phyloP scores from a whole-genome alignment of 2,329 filamentous ascomycete species.

The Macroventuria anomochaeta region DNA sequence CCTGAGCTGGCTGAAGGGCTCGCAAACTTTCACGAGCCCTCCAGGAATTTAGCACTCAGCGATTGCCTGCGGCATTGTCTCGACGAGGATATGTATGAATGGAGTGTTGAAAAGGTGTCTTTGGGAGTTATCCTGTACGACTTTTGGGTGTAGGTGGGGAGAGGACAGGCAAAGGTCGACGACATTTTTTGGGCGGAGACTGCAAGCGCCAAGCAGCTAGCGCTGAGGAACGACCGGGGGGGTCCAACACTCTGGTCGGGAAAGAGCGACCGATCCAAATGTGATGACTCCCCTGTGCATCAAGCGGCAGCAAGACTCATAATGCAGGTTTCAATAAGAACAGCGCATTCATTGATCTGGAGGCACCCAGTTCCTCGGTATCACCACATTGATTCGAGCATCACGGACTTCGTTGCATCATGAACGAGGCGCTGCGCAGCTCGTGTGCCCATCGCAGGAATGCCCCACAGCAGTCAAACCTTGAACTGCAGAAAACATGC shows the following conservation, averaged over 20 bases:
- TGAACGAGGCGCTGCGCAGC: conserved; percentile 19
- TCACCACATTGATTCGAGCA: conserved; percentile 8
- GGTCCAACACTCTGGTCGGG: conserved; percentile 20
- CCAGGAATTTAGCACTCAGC: conserved; percentile 83
- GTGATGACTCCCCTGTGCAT: conserved; percentile 32
- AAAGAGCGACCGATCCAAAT: conserved; percentile 14
- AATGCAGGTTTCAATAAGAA: conserved; percentile 14
- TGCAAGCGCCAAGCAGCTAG: conserved; percentile 30
- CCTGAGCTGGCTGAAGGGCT: conserved; percentile 81
- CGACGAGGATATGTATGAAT: conserved; percentile 50
- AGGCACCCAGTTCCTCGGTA: conserved; percentile 2
- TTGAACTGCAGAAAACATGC: conserved; percentile 33
- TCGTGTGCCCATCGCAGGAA: conserved; percentile 35
- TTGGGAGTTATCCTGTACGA: conserved; percentile 41
- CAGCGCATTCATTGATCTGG: conserved; percentile 5
- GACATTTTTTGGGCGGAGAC: conserved; percentile 31
- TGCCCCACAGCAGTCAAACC: conserved; percentile 43
- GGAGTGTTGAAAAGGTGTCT: conserved; percentile 31
- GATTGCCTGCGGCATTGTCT: conserved; percentile 57
- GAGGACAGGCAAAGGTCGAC: conserved; percentile 36
- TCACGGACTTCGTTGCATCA: conserved; percentile 2
- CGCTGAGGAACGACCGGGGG: conserved; percentile 25
- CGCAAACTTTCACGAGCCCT: conserved; percentile 62
- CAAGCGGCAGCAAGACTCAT: conserved; percentile 22
- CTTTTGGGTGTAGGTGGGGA: conserved; percentile 50